These are phyloP conservation scores for Heteromeles arbutifolia DNA, from an alignment of 306 rosid genomes.

Conservation along the genomic window DNA sequence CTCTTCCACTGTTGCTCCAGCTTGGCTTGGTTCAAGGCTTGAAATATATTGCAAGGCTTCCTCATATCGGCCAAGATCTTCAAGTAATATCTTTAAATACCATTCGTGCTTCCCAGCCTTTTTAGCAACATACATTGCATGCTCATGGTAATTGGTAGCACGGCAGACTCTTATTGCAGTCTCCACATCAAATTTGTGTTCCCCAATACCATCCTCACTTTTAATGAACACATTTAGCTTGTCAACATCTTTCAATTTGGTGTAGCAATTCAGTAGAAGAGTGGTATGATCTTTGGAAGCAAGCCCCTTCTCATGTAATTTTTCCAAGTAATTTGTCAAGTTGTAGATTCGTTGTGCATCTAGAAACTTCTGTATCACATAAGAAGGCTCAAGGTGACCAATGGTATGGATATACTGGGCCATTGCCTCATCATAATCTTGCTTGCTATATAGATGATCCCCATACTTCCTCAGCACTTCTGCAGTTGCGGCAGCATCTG, in stretches of 20 bases:
- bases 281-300: constrained; percentile 99
- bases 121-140: constrained; percentile 99
- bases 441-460: constrained; percentile 89
- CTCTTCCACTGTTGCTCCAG: constrained; percentile 84
- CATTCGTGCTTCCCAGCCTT: constrained; percentile 67
- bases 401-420: constrained; percentile 86
- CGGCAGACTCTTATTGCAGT: constrained; percentile 95
- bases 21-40: constrained; percentile 81
- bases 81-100: constrained; percentile 96
- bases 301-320: constrained; percentile 92
- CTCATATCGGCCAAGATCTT: constrained; percentile 94
- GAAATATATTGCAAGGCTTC: constrained; percentile 89
- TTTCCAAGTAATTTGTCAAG: constrained; percentile 95
- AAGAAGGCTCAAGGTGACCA: constrained; percentile 98
- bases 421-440: constrained; percentile 97
- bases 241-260: constrained; percentile 93
- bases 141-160: constrained; percentile 97
- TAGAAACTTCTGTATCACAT: constrained; percentile 91
- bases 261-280: constrained; percentile 74
- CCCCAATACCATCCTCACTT: constrained; percentile 78
- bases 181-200: constrained; percentile 80
- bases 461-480: constrained; percentile 94
- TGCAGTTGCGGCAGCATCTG: constrained; percentile 97
- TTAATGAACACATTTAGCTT: constrained; percentile 78
- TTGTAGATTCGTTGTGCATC: constrained; percentile 97